These are phyloP conservation scores for Nitzschia palea DNA, from an alignment of 108 stramenopile species.

Conservation along the genomic window DNA sequence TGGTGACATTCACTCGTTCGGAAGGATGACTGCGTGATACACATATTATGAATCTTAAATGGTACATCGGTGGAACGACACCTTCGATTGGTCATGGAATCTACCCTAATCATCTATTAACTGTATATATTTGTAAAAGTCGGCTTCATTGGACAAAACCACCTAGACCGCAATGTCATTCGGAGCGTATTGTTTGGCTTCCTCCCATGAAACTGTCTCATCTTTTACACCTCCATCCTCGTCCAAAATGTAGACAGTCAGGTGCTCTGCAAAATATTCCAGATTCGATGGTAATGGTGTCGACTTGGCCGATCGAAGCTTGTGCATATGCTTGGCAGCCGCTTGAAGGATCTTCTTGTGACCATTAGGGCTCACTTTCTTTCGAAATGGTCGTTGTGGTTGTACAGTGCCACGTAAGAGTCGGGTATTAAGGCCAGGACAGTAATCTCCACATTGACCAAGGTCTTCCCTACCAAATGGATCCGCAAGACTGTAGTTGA, in stretches of 20 bases:
- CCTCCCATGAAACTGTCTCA: not conserved
- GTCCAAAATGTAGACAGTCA: conserved; percentile 2
- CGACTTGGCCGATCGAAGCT: not conserved
- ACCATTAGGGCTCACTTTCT: not conserved
- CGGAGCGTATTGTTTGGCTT: not conserved
- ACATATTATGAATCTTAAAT: too few species aligned
- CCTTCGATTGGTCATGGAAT: too few species aligned
- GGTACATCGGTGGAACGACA: too few species aligned
- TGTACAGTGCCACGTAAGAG: not conserved
- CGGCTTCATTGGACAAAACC: too few species aligned
- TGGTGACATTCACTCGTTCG: too few species aligned
- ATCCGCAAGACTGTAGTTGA: conserved; percentile 29
- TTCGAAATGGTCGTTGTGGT: not conserved
- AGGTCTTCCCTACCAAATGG: conserved; percentile 1
- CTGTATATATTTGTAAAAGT: too few species aligned
- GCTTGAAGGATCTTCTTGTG: not conserved
- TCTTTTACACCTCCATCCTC: conserved; percentile 4
- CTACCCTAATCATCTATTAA: too few species aligned
- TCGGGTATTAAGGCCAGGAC: not conserved
- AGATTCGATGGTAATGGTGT: not conserved
- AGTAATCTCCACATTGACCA: conserved; percentile 1
- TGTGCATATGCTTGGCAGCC: not conserved
- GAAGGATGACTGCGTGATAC: too few species aligned
- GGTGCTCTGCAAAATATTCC: not conserved
- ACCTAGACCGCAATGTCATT: too few species aligned